phyloP scores from a whole-genome alignment of 441 rosid species.

The Erodium trifolium region DNA sequence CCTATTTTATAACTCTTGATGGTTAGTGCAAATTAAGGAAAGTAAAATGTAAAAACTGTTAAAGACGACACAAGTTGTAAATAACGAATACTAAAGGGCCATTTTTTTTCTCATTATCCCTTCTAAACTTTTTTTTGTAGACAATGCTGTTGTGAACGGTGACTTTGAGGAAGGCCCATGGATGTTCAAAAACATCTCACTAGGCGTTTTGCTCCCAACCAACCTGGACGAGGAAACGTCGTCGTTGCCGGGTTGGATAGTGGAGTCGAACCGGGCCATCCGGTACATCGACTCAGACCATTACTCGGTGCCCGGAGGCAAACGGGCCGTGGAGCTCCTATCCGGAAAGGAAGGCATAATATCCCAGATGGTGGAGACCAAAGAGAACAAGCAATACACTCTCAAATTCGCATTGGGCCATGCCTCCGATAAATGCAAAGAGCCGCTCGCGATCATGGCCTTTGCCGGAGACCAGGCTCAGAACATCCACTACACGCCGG shows the following conservation, averaged over 20 bases:
- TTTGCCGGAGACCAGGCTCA: constrained; percentile 89
- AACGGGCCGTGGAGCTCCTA: constrained; percentile 72
- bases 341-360: constrained; percentile 96
- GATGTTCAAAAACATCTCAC: constrained; percentile 71
- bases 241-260: constrained; percentile 83
- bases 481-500: constrained; percentile 63
- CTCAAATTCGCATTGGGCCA: constrained; percentile 67
- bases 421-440: constrained; percentile 77
- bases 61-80: no score
- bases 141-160: constrained; percentile 71
- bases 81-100: no score
- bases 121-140: constrained; percentile 26
- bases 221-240: constrained; percentile 80
- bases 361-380: constrained; percentile 82
- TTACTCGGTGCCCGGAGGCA: constrained; percentile 67
- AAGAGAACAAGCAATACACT: constrained; percentile 38
- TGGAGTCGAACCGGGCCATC: constrained; percentile 81
- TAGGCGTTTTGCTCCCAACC: constrained; percentile 79
- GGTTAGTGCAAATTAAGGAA: no score
- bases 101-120: no score
- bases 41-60: no score
- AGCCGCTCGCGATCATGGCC: constrained; percentile 79
- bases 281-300: constrained; percentile 80
- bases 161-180: constrained; percentile 91
- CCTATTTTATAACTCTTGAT: no score